Evolutionary conservation across 805 yeast species (phyloP), one percentile per base, ranked within the genome.

Genomic region (Hagleromyces aurorensis): DNA sequence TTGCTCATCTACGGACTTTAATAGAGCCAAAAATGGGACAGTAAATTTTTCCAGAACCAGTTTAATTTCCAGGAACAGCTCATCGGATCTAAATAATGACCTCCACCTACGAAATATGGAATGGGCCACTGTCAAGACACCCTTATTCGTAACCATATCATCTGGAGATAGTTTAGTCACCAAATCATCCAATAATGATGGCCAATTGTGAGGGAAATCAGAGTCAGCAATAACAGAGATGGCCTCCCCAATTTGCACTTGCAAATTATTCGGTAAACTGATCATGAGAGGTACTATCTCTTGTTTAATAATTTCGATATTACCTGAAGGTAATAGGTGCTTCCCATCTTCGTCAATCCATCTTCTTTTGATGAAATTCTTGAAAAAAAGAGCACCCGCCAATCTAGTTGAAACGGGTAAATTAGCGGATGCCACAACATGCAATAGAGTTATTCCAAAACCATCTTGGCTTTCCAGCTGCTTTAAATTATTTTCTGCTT

Each of bases 81-180:
- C 96, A 52, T 93, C 95, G 1, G 95, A 80, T 45, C 96, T 71
- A 52, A 84, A 85, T 33, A 89, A 64, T 1, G 96, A 95, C 50
- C 98, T 72, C 99, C 99, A 91, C 59, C 94, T 76, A 55, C 81
- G 85, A 63, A 89, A 93, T 37, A 91, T 89, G 1, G 96, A 83
- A 55, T 91, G 98, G 4, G 96, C 93, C 13, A 93, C 97, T 7
- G 75, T 70, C 33, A 93, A 62, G 4, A 93, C 87, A 31, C 96
- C 94, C 44, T 78, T 81, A 54, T 86, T 85, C 30, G 75, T 69
- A 9, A 67, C 64, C 67, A 81, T 72, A 48, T 84, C 85, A n/a
- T 67, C 69, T 4, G 56, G 47, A 2, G 78, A 70, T 26, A 91
- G 64, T 48, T 76, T 77, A 1, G 65, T 47, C 0, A 86, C 83